Base-by-base conservation (phyloP, 805 yeast species). In the Saccharomycopsis schoenii region DNA sequence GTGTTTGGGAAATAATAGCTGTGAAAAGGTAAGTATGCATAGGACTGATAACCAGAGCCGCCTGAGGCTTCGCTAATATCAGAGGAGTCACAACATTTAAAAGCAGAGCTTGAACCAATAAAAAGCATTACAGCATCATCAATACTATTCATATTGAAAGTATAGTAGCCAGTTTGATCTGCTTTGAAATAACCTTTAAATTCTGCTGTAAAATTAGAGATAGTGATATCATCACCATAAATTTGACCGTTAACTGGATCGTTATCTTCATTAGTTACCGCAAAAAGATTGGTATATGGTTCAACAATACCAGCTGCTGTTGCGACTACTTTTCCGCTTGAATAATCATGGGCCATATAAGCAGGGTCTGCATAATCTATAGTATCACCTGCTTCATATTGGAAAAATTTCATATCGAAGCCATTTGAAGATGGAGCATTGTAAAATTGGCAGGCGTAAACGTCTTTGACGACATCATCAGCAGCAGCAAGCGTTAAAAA, bases 61-160 rank as follows among this genome's bases (percentile, higher is more conserved):
- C 17, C 43, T 15, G 43, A 40, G 17, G 17, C 43, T 12, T 40
- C 43, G 17, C 43, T 40, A 15, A 40, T 40, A 40, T 40, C 43
- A 40, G 43, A 40, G 15, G 43, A 12, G 43, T 40, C 43, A 65
- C 77, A 71, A 66, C 80, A 77, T 34, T 69, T 69, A 29, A 75
- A 69, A 10, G 73, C 72, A 60, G 66, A 68, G 9, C 70, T 69
- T 14, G 65, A 66, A 50, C 74, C 74, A 58, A 71, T 61, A 56
- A 66, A 68, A 56, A 76, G 71, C 66, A 69, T 70, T 17, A 68
- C 73, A 19, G 68, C 66, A 62, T 75, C 76, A 67, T 75, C 77
- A 24, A 69, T 67, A 10, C 52, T 47, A 5, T 54, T 47, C 34
- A 73, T 58, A 8, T 57, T 24, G 51, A 74, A 67, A 1, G 64